Evolutionary conservation across 2,329 filamentous ascomycete genomes (phyloP).

Genomic region (Endothia cerciana): DNA sequence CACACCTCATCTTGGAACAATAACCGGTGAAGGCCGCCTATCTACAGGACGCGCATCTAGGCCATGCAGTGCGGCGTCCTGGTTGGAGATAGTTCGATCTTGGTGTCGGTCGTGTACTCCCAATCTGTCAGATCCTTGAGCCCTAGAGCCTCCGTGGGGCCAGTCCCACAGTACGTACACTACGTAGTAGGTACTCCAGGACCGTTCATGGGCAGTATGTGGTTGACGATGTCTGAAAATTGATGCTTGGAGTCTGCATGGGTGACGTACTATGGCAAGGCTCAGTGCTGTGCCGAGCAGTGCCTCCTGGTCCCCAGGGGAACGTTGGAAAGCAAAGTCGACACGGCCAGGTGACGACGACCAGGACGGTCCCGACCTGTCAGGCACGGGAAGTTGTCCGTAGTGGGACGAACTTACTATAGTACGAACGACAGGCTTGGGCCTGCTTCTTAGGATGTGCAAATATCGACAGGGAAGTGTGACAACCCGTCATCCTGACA

Average conservation of each 20-base stretch:
- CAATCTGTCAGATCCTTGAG: background rate
- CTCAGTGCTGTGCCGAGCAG: background rate
- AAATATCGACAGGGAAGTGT: background rate
- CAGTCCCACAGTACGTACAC: too few relatives aligned
- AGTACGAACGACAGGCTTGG: slow-evolving; percentile 4
- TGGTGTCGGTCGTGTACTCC: background rate
- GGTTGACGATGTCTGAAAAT: background rate
- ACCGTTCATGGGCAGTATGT: background rate
- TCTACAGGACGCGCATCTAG: background rate
- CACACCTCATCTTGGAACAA: background rate
- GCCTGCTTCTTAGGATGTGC: background rate
- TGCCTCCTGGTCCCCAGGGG: background rate
- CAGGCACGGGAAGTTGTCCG: background rate
- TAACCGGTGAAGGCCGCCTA: background rate
- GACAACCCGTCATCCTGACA: background rate
- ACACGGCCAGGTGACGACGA: background rate
- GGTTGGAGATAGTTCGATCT: background rate
- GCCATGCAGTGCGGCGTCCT: background rate
- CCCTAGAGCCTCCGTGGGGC: too few relatives aligned
- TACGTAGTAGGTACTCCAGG: background rate
- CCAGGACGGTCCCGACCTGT: background rate
- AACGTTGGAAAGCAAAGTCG: background rate
- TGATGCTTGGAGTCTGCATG: background rate
- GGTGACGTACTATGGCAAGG: background rate
- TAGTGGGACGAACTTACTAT: background rate